Conservation (phyloP, 2,329 filamentous ascomycete genomes). For the Trichoderma sp. region DNA sequence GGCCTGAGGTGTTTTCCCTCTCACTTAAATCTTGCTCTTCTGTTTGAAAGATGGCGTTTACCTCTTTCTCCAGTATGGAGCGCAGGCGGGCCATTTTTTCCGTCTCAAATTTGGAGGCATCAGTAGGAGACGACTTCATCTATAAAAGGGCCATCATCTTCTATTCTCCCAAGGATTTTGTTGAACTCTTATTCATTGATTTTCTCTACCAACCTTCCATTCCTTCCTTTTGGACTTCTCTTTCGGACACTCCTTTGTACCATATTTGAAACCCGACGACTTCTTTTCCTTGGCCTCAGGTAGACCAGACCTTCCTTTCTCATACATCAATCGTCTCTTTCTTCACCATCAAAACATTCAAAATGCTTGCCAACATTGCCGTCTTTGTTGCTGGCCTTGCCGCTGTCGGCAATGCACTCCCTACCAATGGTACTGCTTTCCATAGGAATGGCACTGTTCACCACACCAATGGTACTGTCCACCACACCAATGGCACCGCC, state of each 20-base stretch:
- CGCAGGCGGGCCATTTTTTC: background rate
- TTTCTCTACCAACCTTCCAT: background rate
- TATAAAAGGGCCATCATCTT: constrained; percentile 1
- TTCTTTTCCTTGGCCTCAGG: background rate
- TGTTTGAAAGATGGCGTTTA: constrained; percentile 14
- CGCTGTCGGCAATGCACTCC: constrained; percentile 18
- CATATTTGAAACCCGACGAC: background rate
- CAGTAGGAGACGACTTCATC: background rate
- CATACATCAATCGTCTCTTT: background rate
- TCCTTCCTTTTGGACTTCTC: constrained; percentile 7
- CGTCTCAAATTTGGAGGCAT: background rate
- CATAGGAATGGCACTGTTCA: background rate
- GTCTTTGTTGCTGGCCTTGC: constrained; percentile 22
- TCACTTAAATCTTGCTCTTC: background rate
- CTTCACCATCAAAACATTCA: background rate
- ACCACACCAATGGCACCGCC: background rate
- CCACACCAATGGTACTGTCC: too few relatives aligned
- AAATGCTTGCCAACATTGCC: constrained; percentile 27
- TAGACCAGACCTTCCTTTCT: constrained; percentile 5
- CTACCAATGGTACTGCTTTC: background rate
- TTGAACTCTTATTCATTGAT: background rate
- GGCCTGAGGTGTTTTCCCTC: background rate
- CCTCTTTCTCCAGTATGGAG: background rate
- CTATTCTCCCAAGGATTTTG: background rate
- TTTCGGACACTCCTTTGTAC: constrained; percentile 6